A percentile compares a stretch with the other conserved stretches of the same genome.
These are phyloP conservation scores for Trichophyton verrucosum DNA, from an alignment of 2,329 filamentous ascomycete species.

Conservation along the genomic window DNA sequence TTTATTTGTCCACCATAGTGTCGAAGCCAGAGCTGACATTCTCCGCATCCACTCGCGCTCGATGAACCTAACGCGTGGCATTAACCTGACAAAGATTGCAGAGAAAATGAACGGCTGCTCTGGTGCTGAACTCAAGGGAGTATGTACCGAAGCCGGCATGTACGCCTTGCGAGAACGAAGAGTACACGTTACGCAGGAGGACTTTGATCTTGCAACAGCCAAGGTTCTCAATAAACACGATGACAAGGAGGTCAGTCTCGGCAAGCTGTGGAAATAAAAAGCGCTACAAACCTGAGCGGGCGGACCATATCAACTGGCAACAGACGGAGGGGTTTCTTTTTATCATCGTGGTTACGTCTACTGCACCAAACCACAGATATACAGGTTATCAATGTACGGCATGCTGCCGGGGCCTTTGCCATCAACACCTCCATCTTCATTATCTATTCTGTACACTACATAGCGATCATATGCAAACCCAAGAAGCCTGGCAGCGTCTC, in stretches of 20 bases:
- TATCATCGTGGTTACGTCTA: not conserved
- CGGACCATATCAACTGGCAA: not conserved
- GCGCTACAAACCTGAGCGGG: not conserved
- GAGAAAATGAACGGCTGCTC: constrained; percentile 99
- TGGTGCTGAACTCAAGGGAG: constrained; percentile 93
- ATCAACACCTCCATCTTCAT: not conserved
- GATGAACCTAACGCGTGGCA: constrained; percentile 96
- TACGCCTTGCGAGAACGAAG: constrained; percentile 88
- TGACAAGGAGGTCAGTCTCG: constrained; percentile 87
- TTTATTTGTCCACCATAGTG: constrained; percentile 27
- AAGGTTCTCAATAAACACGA: constrained; percentile 99
- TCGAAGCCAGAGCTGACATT: constrained; percentile 94
- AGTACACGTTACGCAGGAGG: constrained; percentile 97
- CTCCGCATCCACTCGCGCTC: constrained; percentile 92
- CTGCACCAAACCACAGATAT: not conserved
- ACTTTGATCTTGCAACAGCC: constrained; percentile 94
- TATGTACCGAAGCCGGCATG: constrained; percentile 98
- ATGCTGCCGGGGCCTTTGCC: not conserved
- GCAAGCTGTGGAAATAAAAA: constrained; percentile 66
- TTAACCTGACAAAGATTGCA: constrained; percentile 95
- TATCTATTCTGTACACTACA: not conserved
- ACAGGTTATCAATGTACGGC: not conserved
- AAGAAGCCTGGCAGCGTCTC: not conserved
- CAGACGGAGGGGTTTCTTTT: not conserved
- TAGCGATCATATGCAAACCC: not conserved